Base-by-base conservation (phyloP, 2,329 filamentous ascomycete genomes). In the Phaeosphaeriaceae sp. region DNA sequence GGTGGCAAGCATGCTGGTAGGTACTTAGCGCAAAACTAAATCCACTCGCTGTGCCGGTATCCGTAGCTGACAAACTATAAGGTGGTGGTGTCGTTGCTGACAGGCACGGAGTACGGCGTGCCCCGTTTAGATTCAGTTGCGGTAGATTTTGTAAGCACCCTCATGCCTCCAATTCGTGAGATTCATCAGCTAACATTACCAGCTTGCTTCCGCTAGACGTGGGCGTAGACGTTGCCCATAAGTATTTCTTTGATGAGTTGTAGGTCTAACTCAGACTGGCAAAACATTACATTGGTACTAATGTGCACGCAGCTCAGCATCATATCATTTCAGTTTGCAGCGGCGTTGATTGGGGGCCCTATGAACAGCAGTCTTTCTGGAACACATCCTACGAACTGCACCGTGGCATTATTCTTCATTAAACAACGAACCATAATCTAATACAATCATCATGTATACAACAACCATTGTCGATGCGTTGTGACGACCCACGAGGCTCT, bases 131-230 rank as follows among this genome's bases (percentile, higher is more conserved):
- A 32, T 74, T 83, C 62, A 76, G 75, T 28, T 70, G 75, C 54
- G 79, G 80, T 36, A 74, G 75, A 34, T 77, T 83, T 61, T 26
- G 23, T 26, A 8, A 6, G 4, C 23, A 8, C 23, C 11, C 23
- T 26, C 23, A 8, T 26, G 23, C 11, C 11, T 7, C 23, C 11
- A 26, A 26, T 11, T n/a, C n/a, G n/a, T n/a, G n/a, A n/a, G n/a
- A n/a, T n/a, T n/a, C n/a, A n/a, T n/a, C n/a, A n/a, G n/a, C n/a
- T n/a, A n/a, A n/a, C n/a, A n/a, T n/a, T n/a, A n/a, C n/a, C n/a
- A 81, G 75, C 66, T n/a, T 84, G 81, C 68, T 83, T 82, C 70
- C 73, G 76, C 50, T 81, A 65, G 71, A 80, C n/a, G n/a, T n/a
- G n/a, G n/a, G n/a, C n/a, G n/a, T n/a, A n/a, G n/a, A n/a, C n/a